phyloP scores from a whole-genome alignment of 768 basidiomycete genomes.

The Pluteus cervinus region DNA sequence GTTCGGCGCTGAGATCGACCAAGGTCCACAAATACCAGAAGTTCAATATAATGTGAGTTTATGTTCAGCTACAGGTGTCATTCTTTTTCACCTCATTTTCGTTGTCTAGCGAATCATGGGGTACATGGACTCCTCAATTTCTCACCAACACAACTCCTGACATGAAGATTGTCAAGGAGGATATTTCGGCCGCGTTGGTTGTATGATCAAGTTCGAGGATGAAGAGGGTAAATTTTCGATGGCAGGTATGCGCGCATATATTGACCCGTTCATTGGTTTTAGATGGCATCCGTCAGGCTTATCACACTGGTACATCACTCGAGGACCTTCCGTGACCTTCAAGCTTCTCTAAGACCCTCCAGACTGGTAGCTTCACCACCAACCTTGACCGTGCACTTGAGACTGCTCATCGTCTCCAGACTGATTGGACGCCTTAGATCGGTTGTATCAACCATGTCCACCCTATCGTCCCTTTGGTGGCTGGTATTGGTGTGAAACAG shows the following conservation, averaged over 20 bases:
- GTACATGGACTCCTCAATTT: conserved; percentile 76
- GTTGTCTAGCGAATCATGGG: conserved; percentile 58
- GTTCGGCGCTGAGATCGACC: conserved; percentile 46
- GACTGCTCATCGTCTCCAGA: conserved; percentile 68
- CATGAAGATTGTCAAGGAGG: conserved; percentile 71
- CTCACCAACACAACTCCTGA: conserved; percentile 60
- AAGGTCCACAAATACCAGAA: conserved; percentile 73
- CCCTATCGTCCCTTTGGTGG: conserved; percentile 70
- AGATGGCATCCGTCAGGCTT: conserved; percentile 32
- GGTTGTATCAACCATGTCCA: conserved; percentile 48
- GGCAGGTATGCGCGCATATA: background rate
- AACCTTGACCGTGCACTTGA: conserved; percentile 70
- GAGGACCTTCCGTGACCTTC: too few relatives aligned
- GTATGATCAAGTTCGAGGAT: conserved; percentile 69
- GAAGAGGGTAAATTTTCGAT: conserved; percentile 29
- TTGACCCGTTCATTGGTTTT: background rate
- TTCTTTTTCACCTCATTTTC: background rate
- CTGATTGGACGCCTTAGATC: conserved; percentile 29
- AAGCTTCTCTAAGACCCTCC: conserved; percentile 9
- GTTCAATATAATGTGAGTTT: conserved; percentile 57
- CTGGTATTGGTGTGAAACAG: conserved; percentile 74
- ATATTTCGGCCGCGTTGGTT: conserved; percentile 83
- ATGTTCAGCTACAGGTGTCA: conserved; percentile 5
- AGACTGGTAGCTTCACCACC: conserved; percentile 76
- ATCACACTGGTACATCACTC: too few relatives aligned